Base-by-base conservation (phyloP, 805 yeast species). In the Metschnikowia anglica region DNA sequence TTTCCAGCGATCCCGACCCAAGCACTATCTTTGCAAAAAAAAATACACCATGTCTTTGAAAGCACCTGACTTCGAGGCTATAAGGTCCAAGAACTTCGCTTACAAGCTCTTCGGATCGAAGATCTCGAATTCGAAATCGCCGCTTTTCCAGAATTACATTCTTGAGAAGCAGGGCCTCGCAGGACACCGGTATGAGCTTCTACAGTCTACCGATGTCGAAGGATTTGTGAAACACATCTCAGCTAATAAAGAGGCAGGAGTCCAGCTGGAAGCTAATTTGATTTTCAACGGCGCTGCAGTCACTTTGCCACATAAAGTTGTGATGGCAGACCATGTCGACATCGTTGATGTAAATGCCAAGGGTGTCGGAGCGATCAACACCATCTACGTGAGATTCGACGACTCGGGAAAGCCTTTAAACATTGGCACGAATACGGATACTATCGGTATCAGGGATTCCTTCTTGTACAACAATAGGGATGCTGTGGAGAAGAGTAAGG, bases 381-480 rank as follows among this genome's bases (percentile, higher is more conserved):
- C 68, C 9, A 56, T 63, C 16, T 63, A 63, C 38, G 55, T 56
- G 3, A 46, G 66, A 15, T 47, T 48, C 17, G 47, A 46, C 23
- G 39, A 33, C 5, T 47, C 41, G 13, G 50, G 52, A 5, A 43
- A 42, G 8, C 43, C 43, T 3, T 33, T 53, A 8, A 53, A 47
- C 26, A 52, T 62, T 23, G 66, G 66, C 16, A 61, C 67, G 7
- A 63, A 63, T 41, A 63, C 67, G 8, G 68, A 63, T 46, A 62
- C 66, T 2, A 35, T 61, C 13, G 68, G 68, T 10, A 60, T 63
- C 28, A 51, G 60, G 5, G 62, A 62, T 44, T 46, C 68, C 6
- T 58, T 63, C 29, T 30, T 52, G 18, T 43, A 38, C 32, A 53
- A 57, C 37, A 37, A 49, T 19, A 28, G 46, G 32, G 39, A 19